Base-by-base conservation (phyloP, 2,329 filamentous ascomycete genomes). In the Epichloe bromicola region DNA sequence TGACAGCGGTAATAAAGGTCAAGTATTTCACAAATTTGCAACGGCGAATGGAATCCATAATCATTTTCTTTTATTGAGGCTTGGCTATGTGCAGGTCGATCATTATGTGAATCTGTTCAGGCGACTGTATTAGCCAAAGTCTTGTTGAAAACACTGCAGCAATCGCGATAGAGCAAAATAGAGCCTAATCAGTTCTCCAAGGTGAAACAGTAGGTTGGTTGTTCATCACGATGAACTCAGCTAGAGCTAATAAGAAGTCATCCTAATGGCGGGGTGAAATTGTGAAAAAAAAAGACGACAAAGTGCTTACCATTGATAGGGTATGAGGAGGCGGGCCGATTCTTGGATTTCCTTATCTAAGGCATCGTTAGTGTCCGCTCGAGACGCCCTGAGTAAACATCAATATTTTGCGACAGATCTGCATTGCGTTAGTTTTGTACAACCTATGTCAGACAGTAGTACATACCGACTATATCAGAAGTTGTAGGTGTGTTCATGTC, bases 151-250 rank as follows among this genome's bases (percentile, higher is more conserved):
- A 37, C 5, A 23, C 11, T 49, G 23, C n/a, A 19, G 3, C 10
- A 42, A 42, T 20, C 3, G 4, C 14, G 14, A 4, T 8, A 15
- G 15, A 19, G n/a, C 10, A 38, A 49, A 50, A 42, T 44, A 51
- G 54, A 55, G 57, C 57, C 57, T 61, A 56, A 64, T 79, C 76
- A 79, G 75, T 79, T 79, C 76, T 79, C 76, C 76, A 79, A 79
- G 75, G 75, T 79, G 76, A 78, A 73, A 65, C 23, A 46, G 39
- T 61, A 62, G 40, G 26, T 30, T 11, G 30, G 59, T 65, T 63
- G 63, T 74, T 79, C 75, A 64, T 78, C 75, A 79, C 61, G 69
- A 69, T 72, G 67, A 74, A 75, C 69, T 79, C 75, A 70, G 74
- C 66, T 62, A 71, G 68, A 71, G 69, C 66, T 70, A 68, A 66